Conservation (phyloP, 495 filamentous ascomycete genomes). For the Penicillium salamii region DNA sequence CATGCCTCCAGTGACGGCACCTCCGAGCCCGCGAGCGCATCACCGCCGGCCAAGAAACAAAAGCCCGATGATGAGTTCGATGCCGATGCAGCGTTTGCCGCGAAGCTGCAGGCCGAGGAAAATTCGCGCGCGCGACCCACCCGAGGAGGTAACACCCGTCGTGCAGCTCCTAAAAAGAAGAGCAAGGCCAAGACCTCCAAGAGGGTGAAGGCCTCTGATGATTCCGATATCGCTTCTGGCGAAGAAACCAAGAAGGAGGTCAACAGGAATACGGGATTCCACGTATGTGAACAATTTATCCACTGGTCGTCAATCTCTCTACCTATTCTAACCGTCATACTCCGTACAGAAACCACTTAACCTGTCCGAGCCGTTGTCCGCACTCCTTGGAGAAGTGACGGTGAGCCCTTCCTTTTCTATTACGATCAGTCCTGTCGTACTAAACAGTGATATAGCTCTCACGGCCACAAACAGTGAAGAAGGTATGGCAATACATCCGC, state of each 20-base stretch:
- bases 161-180: slow-evolving; percentile 62
- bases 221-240: slow-evolving; percentile 67
- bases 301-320: too few species aligned
- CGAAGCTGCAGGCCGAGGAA: slow-evolving; percentile 87
- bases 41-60: slow-evolving; percentile 54
- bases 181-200: slow-evolving; percentile 71
- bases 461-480: slow-evolving; percentile 91
- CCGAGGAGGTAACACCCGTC: slow-evolving; percentile 58
- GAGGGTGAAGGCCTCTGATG: slow-evolving; percentile 72
- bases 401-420: slow-evolving; percentile 34
- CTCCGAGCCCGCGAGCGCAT: slow-evolving; percentile 42
- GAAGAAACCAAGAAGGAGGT: slow-evolving; percentile 62
- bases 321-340: slow-evolving; percentile 6
- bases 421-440: background rate
- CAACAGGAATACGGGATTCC: slow-evolving; percentile 65
- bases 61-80: slow-evolving; percentile 56
- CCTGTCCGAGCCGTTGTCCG: slow-evolving; percentile 63
- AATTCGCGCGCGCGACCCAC: slow-evolving; percentile 73
- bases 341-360: slow-evolving; percentile 66
- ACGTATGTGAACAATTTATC: slow-evolving; percentile 44
- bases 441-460: slow-evolving; percentile 59
- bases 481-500: slow-evolving; percentile 92
- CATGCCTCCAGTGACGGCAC: slow-evolving; percentile 47
- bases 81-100: slow-evolving; percentile 81
- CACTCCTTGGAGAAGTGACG: slow-evolving; percentile 59